Base-by-base conservation (phyloP, 2,329 filamentous ascomycete genomes). In the Zymoseptoria tritici region DNA sequence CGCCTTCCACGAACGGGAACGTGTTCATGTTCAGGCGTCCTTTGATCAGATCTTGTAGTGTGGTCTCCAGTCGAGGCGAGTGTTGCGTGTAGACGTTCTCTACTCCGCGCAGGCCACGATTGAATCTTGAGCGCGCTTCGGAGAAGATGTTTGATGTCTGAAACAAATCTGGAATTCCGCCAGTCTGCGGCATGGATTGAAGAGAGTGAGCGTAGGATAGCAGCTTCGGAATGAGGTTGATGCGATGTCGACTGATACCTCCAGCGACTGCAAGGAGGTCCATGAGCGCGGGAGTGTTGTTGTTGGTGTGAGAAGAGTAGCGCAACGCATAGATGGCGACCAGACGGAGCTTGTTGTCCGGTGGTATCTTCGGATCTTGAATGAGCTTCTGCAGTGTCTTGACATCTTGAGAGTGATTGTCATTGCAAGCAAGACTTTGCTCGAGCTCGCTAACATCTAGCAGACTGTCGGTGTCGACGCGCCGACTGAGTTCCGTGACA, bases 11-110 rank as follows among this genome's bases (percentile, higher is more conserved):
- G 71, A 97, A 99, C 0, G 94, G 95, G 71, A 96, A 97, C 63
- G 94, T 85, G 65, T 91, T 84, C 69, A 96, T 90, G 68, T 86
- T 88, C 60, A 99, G 76, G 29, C 89, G 85, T 0, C 94, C 95
- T 72, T 96, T 97, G 77, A 97, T 92, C 56, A 99, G 79, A 68
- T 93, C 93, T 72, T 97, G 93, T 19, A 99, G 77, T 0, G 91
- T 97, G 22, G 84, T 83, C 73, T 97, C 92, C 16, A 99, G 76
- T 21, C 91, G 82, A 0, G 95, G 91, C 5, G 91, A 95, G 74
- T 99, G 94, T 73, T 99, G 95, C 0, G 94, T 99, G 74, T 99
- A 99, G 26, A 99, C 94, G 68, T 99, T 99, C 74, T 99, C 95
- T 1, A 99, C 94, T 1, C 94, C 94, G 71, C 97, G 97, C 13